Conservation (phyloP, 75 land plant species). For the Picea glauca region DNA sequence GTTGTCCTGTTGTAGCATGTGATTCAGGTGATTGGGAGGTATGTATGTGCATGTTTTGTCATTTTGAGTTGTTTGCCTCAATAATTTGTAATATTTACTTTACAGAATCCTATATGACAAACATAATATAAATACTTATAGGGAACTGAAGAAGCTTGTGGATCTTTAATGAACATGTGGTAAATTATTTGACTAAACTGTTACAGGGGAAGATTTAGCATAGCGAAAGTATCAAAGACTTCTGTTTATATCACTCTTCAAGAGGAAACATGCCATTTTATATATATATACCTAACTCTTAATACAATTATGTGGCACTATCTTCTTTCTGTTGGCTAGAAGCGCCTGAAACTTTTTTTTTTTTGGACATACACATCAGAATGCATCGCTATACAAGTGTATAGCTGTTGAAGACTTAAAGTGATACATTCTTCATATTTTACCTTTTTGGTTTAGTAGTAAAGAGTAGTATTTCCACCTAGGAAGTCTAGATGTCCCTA, state of each 20-base stretch:
- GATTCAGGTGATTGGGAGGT: conserved; percentile 75
- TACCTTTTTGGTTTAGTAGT: too few relatives aligned
- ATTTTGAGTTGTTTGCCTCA: not conserved
- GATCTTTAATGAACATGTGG: not conserved
- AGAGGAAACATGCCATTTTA: too few relatives aligned
- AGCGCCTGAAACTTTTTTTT: too few relatives aligned
- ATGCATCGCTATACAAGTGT: too few relatives aligned
- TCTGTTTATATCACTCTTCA: not conserved
- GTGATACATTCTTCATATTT: too few relatives aligned
- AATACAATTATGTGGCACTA: too few relatives aligned
- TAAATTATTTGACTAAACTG: not conserved
- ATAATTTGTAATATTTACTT: not conserved
- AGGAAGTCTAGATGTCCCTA: too few relatives aligned
- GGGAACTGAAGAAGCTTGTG: not conserved
- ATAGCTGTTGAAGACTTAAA: too few relatives aligned
- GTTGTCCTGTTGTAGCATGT: conserved; percentile 32
- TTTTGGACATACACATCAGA: too few relatives aligned
- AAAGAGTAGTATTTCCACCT: too few relatives aligned
- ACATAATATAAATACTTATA: not conserved
- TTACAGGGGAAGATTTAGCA: not conserved
- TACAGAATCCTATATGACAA: not conserved
- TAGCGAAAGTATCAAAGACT: not conserved
- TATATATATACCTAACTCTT: too few relatives aligned
- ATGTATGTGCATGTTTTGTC: conserved; percentile 3
- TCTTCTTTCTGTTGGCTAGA: too few relatives aligned